Evolutionary conservation across 164 flowering plant genomes (phyloP).

Genomic region (Vitis vinifera): DNA sequence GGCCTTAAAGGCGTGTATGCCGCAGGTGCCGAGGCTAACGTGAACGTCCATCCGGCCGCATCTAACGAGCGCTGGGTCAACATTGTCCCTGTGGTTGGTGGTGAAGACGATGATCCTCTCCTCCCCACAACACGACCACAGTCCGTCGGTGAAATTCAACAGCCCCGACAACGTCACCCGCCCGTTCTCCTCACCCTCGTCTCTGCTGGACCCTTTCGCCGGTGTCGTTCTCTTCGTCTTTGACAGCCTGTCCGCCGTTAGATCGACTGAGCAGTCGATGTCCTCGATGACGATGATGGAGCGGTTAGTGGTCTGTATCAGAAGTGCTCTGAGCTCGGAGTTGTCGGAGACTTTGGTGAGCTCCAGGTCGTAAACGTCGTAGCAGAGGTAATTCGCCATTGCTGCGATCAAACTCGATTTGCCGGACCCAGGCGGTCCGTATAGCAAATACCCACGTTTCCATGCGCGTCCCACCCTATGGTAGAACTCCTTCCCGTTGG

Average conservation of each 20-base stretch:
- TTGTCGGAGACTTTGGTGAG: slow-evolving; percentile 57
- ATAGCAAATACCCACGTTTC: slow-evolving; percentile 66
- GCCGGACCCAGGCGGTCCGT: slow-evolving; percentile 68
- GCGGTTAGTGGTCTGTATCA: slow-evolving; percentile 55
- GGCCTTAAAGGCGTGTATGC: slow-evolving; percentile 42
- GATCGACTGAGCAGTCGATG: slow-evolving; percentile 68
- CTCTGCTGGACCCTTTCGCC: background rate
- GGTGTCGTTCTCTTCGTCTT: slow-evolving; percentile 2
- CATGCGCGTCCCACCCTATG: slow-evolving; percentile 63
- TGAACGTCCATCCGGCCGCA: slow-evolving; percentile 76
- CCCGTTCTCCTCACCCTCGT: slow-evolving; percentile 31
- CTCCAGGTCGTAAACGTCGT: slow-evolving; percentile 70
- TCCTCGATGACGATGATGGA: slow-evolving; percentile 74
- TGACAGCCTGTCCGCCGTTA: slow-evolving; percentile 38
- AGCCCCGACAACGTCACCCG: slow-evolving; percentile 62
- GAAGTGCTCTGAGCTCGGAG: slow-evolving; percentile 52
- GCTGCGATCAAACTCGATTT: slow-evolving; percentile 75
- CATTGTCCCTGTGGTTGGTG: slow-evolving; percentile 57
- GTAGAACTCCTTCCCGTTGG: slow-evolving; percentile 52
- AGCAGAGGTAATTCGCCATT: slow-evolving; percentile 62
- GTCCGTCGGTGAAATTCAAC: slow-evolving; percentile 63
- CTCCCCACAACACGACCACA: slow-evolving; percentile 78
- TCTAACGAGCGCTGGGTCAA: slow-evolving; percentile 60
- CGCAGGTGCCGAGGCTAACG: slow-evolving; percentile 46
- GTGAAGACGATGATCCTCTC: slow-evolving; percentile 73